Percentiles rank a stretch among this genome's conserved stretches.
phyloP scores from a whole-genome alignment of 1,284 basidiomycete species.

The Trametes sp. region DNA sequence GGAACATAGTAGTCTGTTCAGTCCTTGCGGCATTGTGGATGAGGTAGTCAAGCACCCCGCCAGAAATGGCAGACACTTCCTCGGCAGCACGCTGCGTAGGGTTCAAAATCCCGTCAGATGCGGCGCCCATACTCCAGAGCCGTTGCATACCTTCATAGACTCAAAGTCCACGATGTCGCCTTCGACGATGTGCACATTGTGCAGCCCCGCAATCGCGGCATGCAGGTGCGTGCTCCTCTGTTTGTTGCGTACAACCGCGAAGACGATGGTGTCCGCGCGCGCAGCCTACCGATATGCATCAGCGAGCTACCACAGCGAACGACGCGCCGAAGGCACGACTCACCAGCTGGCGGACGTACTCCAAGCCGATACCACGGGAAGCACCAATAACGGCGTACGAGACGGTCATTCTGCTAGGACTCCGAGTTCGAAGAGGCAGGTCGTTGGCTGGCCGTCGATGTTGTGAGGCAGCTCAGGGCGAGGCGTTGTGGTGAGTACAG shows the following conservation, averaged over 20 bases:
- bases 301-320: background rate
- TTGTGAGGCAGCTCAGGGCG: too few species aligned
- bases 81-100: constrained; percentile 19
- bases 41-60: constrained; percentile 41
- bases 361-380: background rate
- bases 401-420: background rate
- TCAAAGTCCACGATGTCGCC: constrained; percentile 35
- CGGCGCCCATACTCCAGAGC: too few species aligned
- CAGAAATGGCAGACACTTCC: constrained; percentile 32
- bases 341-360: background rate
- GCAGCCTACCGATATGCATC: constrained; percentile 1
- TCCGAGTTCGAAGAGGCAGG: background rate
- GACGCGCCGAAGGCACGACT: background rate
- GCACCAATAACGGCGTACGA: constrained; percentile 3
- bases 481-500: background rate
- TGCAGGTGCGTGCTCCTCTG: constrained; percentile 26
- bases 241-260: constrained; percentile 38
- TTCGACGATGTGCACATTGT: constrained; percentile 39
- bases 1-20: background rate
- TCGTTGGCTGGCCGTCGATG: too few species aligned
- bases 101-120: background rate
- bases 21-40: constrained; percentile 36
- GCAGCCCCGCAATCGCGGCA: constrained; percentile 23
- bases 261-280: constrained; percentile 31
- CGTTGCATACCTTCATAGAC: constrained; percentile 31